phyloP scores from a whole-genome alignment of 352 stramenopile species.

The Globisporangium cylindrosporum region DNA sequence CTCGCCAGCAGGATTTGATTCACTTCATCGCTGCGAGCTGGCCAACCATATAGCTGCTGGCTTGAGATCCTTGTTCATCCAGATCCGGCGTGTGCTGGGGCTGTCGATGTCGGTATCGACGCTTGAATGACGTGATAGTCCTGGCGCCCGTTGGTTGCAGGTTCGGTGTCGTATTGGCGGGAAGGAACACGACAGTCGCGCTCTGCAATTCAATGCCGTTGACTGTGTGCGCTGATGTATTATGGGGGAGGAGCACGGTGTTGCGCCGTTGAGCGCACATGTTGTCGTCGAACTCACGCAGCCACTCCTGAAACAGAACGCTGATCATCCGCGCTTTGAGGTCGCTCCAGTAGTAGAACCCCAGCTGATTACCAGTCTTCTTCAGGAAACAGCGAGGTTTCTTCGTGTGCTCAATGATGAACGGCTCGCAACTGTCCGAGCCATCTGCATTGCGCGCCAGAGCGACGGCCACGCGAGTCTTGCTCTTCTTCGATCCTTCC shows the following conservation, averaged over 20 bases:
- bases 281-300: neutral
- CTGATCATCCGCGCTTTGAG: neutral
- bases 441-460: neutral
- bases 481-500: neutral
- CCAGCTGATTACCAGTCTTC: neutral
- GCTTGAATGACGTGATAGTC: neutral
- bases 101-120: neutral
- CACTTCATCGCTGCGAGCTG: neutral
- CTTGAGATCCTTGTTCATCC: neutral
- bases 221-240: neutral
- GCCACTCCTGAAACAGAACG: neutral
- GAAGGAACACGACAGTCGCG: neutral
- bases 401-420: neutral
- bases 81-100: neutral
- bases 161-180: neutral
- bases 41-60: neutral
- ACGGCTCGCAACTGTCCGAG: neutral
- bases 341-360: neutral
- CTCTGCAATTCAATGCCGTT: neutral
- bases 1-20: neutral
- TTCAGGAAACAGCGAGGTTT: neutral
- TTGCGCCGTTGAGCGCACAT: neutral
- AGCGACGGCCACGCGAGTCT: neutral
- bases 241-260: neutral
- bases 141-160: neutral